phyloP scores from a whole-genome alignment of 768 basidiomycete genomes.

The Crassisporium funariophilum region DNA sequence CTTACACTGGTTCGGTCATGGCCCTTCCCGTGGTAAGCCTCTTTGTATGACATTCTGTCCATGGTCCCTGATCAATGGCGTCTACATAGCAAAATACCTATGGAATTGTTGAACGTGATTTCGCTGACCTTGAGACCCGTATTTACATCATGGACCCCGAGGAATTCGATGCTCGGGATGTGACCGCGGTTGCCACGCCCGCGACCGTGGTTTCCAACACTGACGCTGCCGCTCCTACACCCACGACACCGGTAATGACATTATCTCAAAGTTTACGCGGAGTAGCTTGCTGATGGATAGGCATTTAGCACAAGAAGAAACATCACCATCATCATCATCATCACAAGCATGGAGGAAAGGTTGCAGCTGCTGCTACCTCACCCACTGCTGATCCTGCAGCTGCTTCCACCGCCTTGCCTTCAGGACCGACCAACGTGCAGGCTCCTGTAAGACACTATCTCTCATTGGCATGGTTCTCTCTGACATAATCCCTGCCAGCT shows the following conservation, averaged over 20 bases:
- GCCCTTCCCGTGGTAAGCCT: constrained; percentile 15
- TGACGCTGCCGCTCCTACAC: not conserved
- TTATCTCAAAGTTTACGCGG: constrained; percentile 38
- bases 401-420: no score
- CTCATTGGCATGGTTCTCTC: no score
- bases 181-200: constrained; percentile 2
- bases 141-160: constrained; percentile 16
- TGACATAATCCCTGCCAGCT: no score
- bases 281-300: not conserved
- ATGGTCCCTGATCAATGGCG: no score
- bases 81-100: constrained; percentile 9
- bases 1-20: constrained; percentile 16
- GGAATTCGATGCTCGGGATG: constrained; percentile 18
- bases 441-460: no score
- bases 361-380: no score
- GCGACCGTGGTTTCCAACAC: not conserved
- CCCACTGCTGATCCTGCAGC: no score
- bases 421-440: no score
- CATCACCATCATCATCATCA: constrained; percentile 5
- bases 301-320: constrained; percentile 6
- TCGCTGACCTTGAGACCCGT: constrained; percentile 11
- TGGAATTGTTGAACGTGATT: constrained; percentile 18
- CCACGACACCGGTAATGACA: constrained; percentile 27
- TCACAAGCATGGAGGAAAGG: no score
- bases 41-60: no score